Evolutionary conservation across 805 yeast genomes (phyloP), one percentile per base, ranked within the genome.

Genomic region (Yarrowia sp.): DNA sequence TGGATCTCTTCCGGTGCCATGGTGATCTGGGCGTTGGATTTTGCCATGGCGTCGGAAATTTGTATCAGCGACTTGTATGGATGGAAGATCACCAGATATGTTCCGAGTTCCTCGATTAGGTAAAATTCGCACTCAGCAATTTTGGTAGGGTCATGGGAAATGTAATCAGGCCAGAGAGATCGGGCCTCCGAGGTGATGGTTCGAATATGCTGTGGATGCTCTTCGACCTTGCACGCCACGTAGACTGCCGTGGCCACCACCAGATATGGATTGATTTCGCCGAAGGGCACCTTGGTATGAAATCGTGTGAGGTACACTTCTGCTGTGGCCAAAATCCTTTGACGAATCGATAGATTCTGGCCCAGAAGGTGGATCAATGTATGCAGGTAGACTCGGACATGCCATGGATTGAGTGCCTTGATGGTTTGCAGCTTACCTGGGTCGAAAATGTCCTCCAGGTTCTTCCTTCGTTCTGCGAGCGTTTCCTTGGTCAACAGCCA

Each of bases 91-190:
- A 79, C 71, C 41, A 79, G 71, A 40, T 73, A 77, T 7, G 78
- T 72, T 49, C 74, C 77, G 76, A 95, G 80, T 74, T 92, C 98
- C 71, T 92, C 98, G 19, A 95, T 86, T 48, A 95, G 75, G 72
- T 93, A 95, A 73, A 95, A 95, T 76, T 95, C 99, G 76, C 96
- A 90, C 73, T 95, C 98, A 0, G 98, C 98, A 16, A 95, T 80
- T 71, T 90, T 90, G 30, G 96, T 88, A 17, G 92, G 84, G 73
- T 93, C 98, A 66, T 89, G 91, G 0, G 98, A 96, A 38, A 93
- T 87, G 71, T 86, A 90, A 71, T 92, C 97, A 0, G 98, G 98
- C 98, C 98, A 93, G 41, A 91, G 77, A 40, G 87, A 87, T 62
- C 97, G 78, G 1, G 98, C 95, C 72, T 93, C 98, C 19, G 86